Evolutionary conservation across 2,329 filamentous ascomycete species (phyloP).

Genomic region (Beauveria asiatica): DNA sequence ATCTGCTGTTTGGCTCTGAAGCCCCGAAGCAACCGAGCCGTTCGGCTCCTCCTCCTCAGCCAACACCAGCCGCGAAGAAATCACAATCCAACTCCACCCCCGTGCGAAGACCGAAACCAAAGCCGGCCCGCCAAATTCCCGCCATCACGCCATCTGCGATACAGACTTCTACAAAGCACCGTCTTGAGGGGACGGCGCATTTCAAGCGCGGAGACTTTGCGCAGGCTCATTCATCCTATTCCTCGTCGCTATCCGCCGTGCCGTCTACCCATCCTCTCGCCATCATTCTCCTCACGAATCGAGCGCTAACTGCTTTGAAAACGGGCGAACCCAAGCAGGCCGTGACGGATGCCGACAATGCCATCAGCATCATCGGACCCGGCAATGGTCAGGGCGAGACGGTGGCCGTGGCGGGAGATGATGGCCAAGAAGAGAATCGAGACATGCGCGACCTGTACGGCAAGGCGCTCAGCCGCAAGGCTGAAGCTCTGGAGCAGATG

Average conservation of each 20-base stretch:
- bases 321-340: constrained; percentile 86
- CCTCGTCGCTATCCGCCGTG: constrained; percentile 63
- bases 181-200: constrained; percentile 72
- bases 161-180: constrained; percentile 66
- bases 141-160: constrained; percentile 60
- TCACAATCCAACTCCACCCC: constrained; percentile 23
- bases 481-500: constrained; percentile 90
- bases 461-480: constrained; percentile 89
- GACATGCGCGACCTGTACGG: constrained; percentile 91
- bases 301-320: constrained; percentile 81
- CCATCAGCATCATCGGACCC: constrained; percentile 70
- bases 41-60: constrained; percentile 25
- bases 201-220: constrained; percentile 94
- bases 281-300: constrained; percentile 87
- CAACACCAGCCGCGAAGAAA: constrained; percentile 25
- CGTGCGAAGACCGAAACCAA: constrained; percentile 34
- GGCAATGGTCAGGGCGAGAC: constrained; percentile 71
- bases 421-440: constrained; percentile 54
- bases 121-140: constrained; percentile 53
- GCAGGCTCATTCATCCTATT: constrained; percentile 75
- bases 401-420: constrained; percentile 57
- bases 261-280: constrained; percentile 73
- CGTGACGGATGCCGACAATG: constrained; percentile 73
- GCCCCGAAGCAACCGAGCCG: constrained; percentile 23
- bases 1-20: constrained; percentile 52